Evolutionary conservation across 1,139 yeast species (phyloP).

Genomic region (Candida dubliniensis): DNA sequence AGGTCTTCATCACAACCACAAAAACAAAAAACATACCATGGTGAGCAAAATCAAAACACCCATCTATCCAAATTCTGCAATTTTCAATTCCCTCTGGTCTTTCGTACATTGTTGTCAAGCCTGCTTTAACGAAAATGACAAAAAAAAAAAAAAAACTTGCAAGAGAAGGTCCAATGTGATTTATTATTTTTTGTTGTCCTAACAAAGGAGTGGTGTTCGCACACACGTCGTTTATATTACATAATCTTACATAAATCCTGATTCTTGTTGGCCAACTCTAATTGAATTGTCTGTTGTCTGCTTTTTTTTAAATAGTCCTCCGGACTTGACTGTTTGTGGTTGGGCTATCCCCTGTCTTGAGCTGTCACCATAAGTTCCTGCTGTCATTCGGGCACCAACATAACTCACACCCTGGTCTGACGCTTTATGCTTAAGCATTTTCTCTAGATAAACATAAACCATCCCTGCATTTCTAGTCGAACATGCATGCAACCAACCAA

Average conservation of each 20-base stretch:
- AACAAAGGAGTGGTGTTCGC: no score
- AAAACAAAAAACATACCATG: conserved; percentile 58
- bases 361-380: conserved; percentile 2
- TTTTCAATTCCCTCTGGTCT: conserved; percentile 48
- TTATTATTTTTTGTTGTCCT: neutral
- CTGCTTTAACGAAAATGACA: neutral
- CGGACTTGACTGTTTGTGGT: neutral
- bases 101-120: conserved; percentile 30
- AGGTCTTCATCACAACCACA: neutral
- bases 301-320: neutral
- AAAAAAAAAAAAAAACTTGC: conserved; percentile 1
- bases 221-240: neutral
- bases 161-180: neutral
- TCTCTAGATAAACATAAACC: conserved; percentile 53
- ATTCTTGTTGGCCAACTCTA: conserved; percentile 26
- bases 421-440: conserved; percentile 35
- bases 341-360: neutral
- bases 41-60: conserved; percentile 96
- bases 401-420: conserved; percentile 22
- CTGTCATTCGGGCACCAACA: conserved; percentile 20
- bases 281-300: conserved; percentile 11
- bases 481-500: conserved; percentile 80
- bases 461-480: conserved; percentile 88
- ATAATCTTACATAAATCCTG: conserved; percentile 27
- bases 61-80: conserved; percentile 83